Evolutionary conservation across 129 eudicot genomes (phyloP), one percentile per base, ranked within the genome.

Genomic region (Sambucus nigra): DNA sequence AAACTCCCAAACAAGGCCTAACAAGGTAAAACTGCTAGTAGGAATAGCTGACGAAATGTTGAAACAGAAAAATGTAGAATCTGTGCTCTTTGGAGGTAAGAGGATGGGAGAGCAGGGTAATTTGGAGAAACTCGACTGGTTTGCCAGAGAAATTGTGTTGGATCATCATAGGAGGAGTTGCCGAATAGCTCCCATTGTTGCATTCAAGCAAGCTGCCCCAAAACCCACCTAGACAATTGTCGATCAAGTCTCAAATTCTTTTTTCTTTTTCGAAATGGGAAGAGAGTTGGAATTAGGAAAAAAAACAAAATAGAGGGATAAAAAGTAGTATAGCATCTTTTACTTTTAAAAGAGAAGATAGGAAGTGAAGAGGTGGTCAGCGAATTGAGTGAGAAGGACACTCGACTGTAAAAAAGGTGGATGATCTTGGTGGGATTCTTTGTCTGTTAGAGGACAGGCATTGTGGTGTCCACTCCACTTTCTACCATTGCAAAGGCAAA

Each of bases 101-200:
- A 74, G 64, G 74, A 77, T 91, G 0, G 81, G 64, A 17, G 94
- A 91, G 39, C 94, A 72, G 56, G 81, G 87, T 63, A 91, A 91
- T 71, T 60, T 67, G 13, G 94, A 85, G 75, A 85, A 85, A 58
- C 88, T 91, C 16, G 95, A 91, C 53, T 91, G 94, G 95, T 91
- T 91, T 66, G 98, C 95, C 7, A 82, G 84, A 48, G 86, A 91
- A 55, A 95, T 91, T 50, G 95, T 91, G 66, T 65, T 76, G 38
- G 98, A 91, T 66, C 95, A 85, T 72, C 95, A 85, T 76, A 81
- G 86, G 84, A 72, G 98, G 94, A 79, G 94, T 60, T 78, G 82
- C 75, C 53, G 98, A n/a, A 85, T 91, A 35, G 98, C 98, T 79
- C 98, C 98, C 79, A 85, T 95, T 69, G 98, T 91, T 76, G 94